Evolutionary conservation across 2,329 filamentous ascomycete species (phyloP), one percentile per base, ranked within the genome.

Genomic region (Bretziella fagacearum): DNA sequence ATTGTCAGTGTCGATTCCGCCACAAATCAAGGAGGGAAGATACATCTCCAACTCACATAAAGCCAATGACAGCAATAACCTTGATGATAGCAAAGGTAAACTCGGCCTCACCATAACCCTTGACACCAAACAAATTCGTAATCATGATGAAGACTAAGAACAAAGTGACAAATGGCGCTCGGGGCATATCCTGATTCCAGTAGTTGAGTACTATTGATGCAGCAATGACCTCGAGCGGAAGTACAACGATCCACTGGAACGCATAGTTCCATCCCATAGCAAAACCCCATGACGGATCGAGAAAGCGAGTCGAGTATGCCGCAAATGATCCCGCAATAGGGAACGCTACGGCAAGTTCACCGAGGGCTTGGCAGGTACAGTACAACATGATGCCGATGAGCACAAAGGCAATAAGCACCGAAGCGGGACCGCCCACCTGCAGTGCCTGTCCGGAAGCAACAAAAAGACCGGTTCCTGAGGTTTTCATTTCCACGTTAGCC

Each of bases 251-350:
- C 87, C 87, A 94, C 63, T 93, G 83, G 54, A 94, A 61, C 3
- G 83, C 84, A 62, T 61, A 83, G 71, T 93, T 93, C 85, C 85
- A 93, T 13, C 85, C 86, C 83, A 94, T 93, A 40, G 85, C 84
- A 58, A 93, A 93, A 0, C 86, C 86, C 85, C 85, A 94, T 0
- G 87, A 87, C 1, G 87, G 89, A 57, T 95, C 86, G 15, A 96
- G 63, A 57, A 96, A 95, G 15, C 89, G 77, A 25, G 85, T 94
- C 15, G 87, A 91, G 64, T 87, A 95, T 6, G 85, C 79, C 1
- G 85, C 84, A 59, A 95, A 96, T 2, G 86, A 93, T 48, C 89
- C 89, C 18, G 87, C 83, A 20, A 95, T 81, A 3, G 89, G 89
- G 55, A 89, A 95, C 10, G 86, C 65, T 15, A 95, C 86, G 13